These are phyloP conservation scores for Orbilia brochopaga DNA, from an alignment of 2,329 filamentous ascomycete species.

Conservation along the genomic window DNA sequence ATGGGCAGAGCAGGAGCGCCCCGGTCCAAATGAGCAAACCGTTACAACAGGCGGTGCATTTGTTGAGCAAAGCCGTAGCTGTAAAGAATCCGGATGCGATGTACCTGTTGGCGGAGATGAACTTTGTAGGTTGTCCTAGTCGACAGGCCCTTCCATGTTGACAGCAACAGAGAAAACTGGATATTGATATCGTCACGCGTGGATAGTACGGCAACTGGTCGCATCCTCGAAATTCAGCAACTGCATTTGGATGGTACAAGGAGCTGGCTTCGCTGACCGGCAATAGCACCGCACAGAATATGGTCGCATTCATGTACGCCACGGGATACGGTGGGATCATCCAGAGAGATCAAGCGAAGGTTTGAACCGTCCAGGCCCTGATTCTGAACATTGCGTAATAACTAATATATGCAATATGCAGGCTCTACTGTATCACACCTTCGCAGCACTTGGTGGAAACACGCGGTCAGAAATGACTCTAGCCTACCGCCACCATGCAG, in stretches of 20 bases:
- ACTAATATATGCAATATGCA: slow-evolving; percentile 17
- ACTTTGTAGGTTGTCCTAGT: slow-evolving; percentile 67
- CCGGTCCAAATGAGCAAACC: slow-evolving; percentile 44
- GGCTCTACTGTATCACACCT: slow-evolving; percentile 90
- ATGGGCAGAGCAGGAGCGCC: slow-evolving; percentile 26
- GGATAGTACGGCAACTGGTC: slow-evolving; percentile 80
- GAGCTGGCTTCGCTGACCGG: slow-evolving; percentile 76
- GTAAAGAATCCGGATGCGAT: slow-evolving; percentile 76
- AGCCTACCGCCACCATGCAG: slow-evolving; percentile 81
- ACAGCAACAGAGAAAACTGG: not conserved
- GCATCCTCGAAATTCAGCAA: slow-evolving; percentile 78
- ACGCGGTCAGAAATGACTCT: slow-evolving; percentile 91
- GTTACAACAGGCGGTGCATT: slow-evolving; percentile 50
- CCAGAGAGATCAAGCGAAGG: slow-evolving; percentile 81
- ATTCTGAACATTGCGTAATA: not conserved
- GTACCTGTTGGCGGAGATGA: slow-evolving; percentile 88
- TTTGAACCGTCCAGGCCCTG: not conserved
- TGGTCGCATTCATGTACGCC: slow-evolving; percentile 94
- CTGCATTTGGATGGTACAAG: slow-evolving; percentile 81
- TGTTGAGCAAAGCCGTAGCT: slow-evolving; percentile 53
- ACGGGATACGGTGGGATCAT: slow-evolving; percentile 86
- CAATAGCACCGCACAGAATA: slow-evolving; percentile 91
- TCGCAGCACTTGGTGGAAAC: slow-evolving; percentile 83
- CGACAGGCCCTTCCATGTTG: too few relatives aligned
- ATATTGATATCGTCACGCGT: slow-evolving; percentile 25